Evolutionary conservation across 1,139 yeast genomes (phyloP), one percentile per base, ranked within the genome.

Genomic region (Sugiyamaella castrensis): DNA sequence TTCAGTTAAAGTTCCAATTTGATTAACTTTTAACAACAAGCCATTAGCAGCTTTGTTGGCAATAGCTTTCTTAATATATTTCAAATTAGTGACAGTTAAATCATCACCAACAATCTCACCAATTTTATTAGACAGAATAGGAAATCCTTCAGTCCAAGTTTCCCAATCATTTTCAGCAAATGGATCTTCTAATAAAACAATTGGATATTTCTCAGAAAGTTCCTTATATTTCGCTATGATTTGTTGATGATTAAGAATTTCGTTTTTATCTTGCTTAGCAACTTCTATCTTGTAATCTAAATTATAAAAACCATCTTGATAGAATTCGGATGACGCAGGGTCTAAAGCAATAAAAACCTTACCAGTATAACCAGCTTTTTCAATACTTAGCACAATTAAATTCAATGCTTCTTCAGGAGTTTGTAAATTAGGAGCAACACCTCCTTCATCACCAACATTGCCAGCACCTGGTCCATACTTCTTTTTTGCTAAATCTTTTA

Each of bases 391-490:
- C 64, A 81, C 79, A 72, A 91, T 87, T 72, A 91, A 84, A 76
- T 89, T 96, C 64, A 91, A 79, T 63, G 97, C 97, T 80, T 91
- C 97, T 73, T 81, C 87, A 69, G 98, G 89, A 64, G 95, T 80
- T 61, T 84, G 79, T 65, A 91, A 82, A 75, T 87, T 87, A 73
- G 98, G 98, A 66, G 97, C 97, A 79, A 91, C 96, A 81, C 98
- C 98, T 83, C 98, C 97, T 80, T 91, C 97, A 75, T 91, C 98
- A 82, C 98, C 98, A 70, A 91, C 97, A 78, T 91, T 91, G 76
- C 96, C 97, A 67, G 98, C 98, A 57, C 95, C 84, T 69, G 86
- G 84, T 71, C 98, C 98, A 82, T 89, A 91, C 73, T 76, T 79
- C 82, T 86, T 82, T 82, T 87, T 87, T 72, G 97, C 84, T 66